Evolutionary conservation across 495 filamentous ascomycete species (phyloP).

Genomic region (Penicillium fimorum): DNA sequence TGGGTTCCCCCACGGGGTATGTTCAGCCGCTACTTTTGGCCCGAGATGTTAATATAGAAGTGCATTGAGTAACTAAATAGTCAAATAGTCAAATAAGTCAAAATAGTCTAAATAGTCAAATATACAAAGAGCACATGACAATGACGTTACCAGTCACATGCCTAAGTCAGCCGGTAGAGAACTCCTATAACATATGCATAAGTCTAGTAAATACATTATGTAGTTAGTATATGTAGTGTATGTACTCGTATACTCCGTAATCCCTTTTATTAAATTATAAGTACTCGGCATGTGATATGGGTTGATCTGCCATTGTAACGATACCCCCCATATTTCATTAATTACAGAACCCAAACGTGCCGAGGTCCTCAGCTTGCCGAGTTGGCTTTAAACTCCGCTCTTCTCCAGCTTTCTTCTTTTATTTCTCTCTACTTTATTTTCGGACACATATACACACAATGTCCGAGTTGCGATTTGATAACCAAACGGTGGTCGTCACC

Average conservation of each 20-base stretch:
- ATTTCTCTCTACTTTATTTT: slow-evolving; percentile 17
- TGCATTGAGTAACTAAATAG: not conserved
- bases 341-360: slow-evolving; percentile 37
- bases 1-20: slow-evolving; percentile 8
- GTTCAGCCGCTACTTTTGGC: slow-evolving; percentile 4
- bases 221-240: too few species aligned
- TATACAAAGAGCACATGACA: slow-evolving; percentile 15
- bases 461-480: slow-evolving; percentile 87
- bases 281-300: slow-evolving; percentile 42
- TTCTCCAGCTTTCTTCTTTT: slow-evolving; percentile 26
- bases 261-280: too few species aligned
- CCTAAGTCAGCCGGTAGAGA: slow-evolving; percentile 12
- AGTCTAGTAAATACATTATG: too few species aligned
- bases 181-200: too few species aligned
- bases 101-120: not conserved
- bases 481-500: slow-evolving; percentile 95
- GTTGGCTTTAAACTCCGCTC: slow-evolving; percentile 37
- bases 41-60: not conserved
- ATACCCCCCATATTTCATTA: slow-evolving; percentile 22
- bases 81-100: not conserved
- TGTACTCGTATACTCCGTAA: too few species aligned
- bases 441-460: slow-evolving; percentile 45
- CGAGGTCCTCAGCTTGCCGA: slow-evolving; percentile 45
- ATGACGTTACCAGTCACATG: slow-evolving; percentile 37
- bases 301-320: slow-evolving; percentile 31